Evolutionary conservation across 2,329 filamentous ascomycete genomes (phyloP), one percentile per base, ranked within the genome.

Genomic region (Pseudocercospora macadamiae): DNA sequence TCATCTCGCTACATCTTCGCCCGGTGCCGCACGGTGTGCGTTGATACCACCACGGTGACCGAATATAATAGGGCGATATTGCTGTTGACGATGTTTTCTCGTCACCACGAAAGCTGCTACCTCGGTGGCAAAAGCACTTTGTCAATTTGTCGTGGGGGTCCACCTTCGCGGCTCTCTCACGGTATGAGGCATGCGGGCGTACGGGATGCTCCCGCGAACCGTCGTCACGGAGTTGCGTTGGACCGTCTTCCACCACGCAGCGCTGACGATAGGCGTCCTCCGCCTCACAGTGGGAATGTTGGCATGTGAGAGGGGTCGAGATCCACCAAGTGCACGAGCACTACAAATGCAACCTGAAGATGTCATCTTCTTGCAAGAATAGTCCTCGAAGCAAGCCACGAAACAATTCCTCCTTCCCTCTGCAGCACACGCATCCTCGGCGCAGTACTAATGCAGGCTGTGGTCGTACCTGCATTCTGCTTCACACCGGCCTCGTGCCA

Each of bases 1-100:
- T 55, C 39, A 56, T 55, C 39, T 61, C 62, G 62, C 62, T 61
- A 57, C 60, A 61, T 57, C 49, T 53, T 62, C 57, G 60, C 62
- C 37, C 39, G 32, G 21, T 26, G 26, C 53, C 48, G 57, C 57
- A 60, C 39, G 54, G 57, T 52, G 51, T 48, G 28, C 51, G 23
- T 48, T 21, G 53, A 54, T 52, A 28, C 28, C 19, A n/a, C 28
- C 37, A 53, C 23, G 39, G 37, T 37, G 14, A 42, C 28, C 57
- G 37, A 60, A 28, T 14, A 21, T 48, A 51, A 54, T 55, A 45
- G 51, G 25, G 56, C 45, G 14, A 18, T 53, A 55, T 55, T 53
- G 57, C 44, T 44, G 4, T 36, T 32, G 47, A 51, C 18, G 26
- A 51, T 51, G 48, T 26, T 14, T 23, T 34, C 4, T 45, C 10